Evolutionary conservation across 2,329 filamentous ascomycete species (phyloP), one percentile per base, ranked within the genome.

Genomic region (Pseudogymnoascus verrucosus): DNA sequence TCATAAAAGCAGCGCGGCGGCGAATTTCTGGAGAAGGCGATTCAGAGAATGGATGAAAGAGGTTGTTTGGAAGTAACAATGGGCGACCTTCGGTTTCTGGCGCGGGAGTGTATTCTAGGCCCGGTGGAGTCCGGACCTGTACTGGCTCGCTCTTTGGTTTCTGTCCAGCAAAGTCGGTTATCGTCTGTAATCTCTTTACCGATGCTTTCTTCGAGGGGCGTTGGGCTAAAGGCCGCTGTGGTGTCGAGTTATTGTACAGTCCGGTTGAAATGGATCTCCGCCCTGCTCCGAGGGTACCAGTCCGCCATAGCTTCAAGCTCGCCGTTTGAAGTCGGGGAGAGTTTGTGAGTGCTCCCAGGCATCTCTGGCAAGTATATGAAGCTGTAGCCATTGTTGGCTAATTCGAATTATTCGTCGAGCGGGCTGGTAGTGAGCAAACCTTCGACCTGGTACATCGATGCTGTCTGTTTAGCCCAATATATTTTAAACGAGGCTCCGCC

Each of bases 11-110:
- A 28, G 93, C 95, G 69, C 95, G 88, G 70, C 87, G 86, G 70
- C 93, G 87, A 67, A 99, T 97, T 66, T 90, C 89, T 40, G 91
- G 89, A 44, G 93, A 89, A 7, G 96, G 95, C 12, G 95, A 99
- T 67, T 88, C 82, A 37, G 91, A 90, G 75, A 95, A 96, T 8
- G 91, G 86, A 76, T 99, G 93, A 80, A 98, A 99, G 64, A 99
- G 87, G 74, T 97, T 89, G 77, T 96, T 86, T 61, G 86, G 82
- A 67, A 70, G 68, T 40, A 74, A 64, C 19, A 74, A 63, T 62
- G 69, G 69, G 67, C 70, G 66, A 36, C 63, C 68, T 40, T 70
- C 67, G 5, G 65, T 67, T 37, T 69, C 64, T 5, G 69, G 64
- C 34, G 64, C 54, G 37, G 67, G 64, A 23, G 67, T 69, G 57